Evolutionary conservation across 2,329 filamentous ascomycete genomes (phyloP).

Genomic region (Coleophoma crateriformis): DNA sequence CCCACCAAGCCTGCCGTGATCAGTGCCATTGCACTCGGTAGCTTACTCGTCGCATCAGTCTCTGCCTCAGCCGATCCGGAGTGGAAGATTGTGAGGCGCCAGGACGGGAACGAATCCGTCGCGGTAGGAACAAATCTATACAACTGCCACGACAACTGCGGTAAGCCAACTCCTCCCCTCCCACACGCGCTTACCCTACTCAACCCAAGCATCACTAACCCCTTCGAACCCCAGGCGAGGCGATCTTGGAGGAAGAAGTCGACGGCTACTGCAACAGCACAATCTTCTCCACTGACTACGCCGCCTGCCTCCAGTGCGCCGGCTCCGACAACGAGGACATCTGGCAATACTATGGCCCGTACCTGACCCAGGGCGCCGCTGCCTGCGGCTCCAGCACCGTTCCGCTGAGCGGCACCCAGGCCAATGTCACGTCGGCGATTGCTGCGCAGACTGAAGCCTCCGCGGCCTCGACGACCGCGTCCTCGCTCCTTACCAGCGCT

Average conservation of each 20-base stretch:
- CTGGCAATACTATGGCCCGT: conserved; percentile 7
- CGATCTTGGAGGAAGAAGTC: conserved; percentile 5
- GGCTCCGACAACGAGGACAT: conserved; percentile 15
- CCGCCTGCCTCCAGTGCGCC: conserved; percentile 12
- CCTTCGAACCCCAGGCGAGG: neutral
- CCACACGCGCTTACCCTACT: neutral
- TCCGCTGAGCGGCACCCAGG: neutral
- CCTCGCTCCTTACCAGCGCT: neutral
- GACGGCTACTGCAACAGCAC: conserved; percentile 8
- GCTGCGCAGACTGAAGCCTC: neutral
- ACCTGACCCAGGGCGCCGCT: neutral
- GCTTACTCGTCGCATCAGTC: neutral
- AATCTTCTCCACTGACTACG: conserved; percentile 12
- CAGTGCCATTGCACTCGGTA: conserved; percentile 2
- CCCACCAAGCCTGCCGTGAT: conserved; percentile 2
- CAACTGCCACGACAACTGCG: conserved; percentile 4
- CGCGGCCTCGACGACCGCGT: neutral
- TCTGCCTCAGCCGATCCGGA: neutral
- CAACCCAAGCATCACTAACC: neutral
- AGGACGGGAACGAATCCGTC: neutral
- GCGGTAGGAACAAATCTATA: conserved; percentile 1
- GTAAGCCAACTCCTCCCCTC: neutral
- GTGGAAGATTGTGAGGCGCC: conserved; percentile 8
- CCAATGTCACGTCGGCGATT: neutral
- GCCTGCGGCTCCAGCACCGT: neutral